phyloP scores from a whole-genome alignment of 2,329 filamentous ascomycete genomes.

The Botrytis aclada region DNA sequence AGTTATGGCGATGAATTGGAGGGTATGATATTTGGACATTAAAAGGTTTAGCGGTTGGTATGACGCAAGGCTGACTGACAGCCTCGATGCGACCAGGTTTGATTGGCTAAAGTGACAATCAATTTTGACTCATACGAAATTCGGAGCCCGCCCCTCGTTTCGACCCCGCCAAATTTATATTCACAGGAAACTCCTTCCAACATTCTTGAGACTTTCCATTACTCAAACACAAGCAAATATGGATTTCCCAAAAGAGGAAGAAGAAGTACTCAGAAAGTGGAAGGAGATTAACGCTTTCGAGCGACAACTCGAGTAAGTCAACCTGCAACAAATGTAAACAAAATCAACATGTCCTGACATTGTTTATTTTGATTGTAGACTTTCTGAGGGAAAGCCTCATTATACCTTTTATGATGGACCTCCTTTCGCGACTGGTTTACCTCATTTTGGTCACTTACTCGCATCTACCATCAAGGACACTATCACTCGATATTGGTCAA shows the following conservation, averaged over 20 bases:
- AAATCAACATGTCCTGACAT: not conserved
- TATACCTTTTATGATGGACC: constrained; percentile 96
- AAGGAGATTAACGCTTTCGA: constrained; percentile 17
- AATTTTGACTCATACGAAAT: constrained; percentile 13
- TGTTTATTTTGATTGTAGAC: constrained; percentile 34
- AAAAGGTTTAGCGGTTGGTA: not conserved
- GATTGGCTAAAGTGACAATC: not conserved
- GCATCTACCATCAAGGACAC: constrained; percentile 97
- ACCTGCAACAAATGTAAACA: not conserved
- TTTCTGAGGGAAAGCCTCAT: constrained; percentile 75
- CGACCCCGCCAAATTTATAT: constrained; percentile 8
- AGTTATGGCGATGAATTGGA: not conserved
- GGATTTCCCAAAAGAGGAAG: constrained; percentile 15
- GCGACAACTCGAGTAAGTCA: constrained; percentile 15
- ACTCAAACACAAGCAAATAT: constrained; percentile 5
- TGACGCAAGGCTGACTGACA: not conserved
- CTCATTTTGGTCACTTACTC: constrained; percentile 66
- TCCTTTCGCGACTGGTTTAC: constrained; percentile 70
- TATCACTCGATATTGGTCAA: constrained; percentile 93
- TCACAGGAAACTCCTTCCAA: constrained; percentile 1
- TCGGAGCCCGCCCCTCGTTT: not conserved
- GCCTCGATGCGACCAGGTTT: not conserved
- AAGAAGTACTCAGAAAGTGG: constrained; percentile 12
- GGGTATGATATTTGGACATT: not conserved
- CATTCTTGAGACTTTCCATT: not conserved